Percentiles rank a stretch among this genome's conserved stretches.
Conservation (phyloP, 2,329 filamentous ascomycete genomes). For the Tolypocladium endophyticum region DNA sequence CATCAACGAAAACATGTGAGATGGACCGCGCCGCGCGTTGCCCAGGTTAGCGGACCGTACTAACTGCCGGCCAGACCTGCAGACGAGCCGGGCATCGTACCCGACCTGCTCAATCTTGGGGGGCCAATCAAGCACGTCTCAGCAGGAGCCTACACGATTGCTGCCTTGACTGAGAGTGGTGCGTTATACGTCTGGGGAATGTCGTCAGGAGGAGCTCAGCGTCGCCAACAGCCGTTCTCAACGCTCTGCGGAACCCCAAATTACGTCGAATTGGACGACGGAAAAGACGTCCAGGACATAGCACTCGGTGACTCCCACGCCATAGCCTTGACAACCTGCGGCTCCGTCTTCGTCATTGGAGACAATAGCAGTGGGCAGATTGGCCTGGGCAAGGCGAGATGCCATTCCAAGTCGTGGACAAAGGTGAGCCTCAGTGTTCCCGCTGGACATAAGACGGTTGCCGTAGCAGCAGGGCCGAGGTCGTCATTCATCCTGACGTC, state of each 20-base stretch:
- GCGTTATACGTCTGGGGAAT: slow-evolving; percentile 54
- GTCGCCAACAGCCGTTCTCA: slow-evolving; percentile 22
- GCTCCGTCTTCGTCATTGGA: slow-evolving; percentile 44
- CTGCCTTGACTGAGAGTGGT: slow-evolving; percentile 45
- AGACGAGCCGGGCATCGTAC: slow-evolving; percentile 30
- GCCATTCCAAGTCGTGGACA: slow-evolving; percentile 21
- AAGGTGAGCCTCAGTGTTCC: slow-evolving; percentile 19
- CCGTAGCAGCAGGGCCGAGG: slow-evolving; percentile 37
- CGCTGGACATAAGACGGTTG: slow-evolving; percentile 18
- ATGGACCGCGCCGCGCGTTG: background rate
- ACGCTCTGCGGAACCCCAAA: slow-evolving; percentile 22
- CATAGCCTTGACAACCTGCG: slow-evolving; percentile 39
- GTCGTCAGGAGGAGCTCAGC: slow-evolving; percentile 9
- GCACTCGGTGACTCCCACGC: slow-evolving; percentile 49
- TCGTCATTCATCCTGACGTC: slow-evolving; percentile 37
- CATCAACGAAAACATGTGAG: slow-evolving; percentile 24
- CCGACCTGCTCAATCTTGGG: slow-evolving; percentile 40
- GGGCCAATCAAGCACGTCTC: slow-evolving; percentile 41
- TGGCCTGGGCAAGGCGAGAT: slow-evolving; percentile 26
- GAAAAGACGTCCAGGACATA: slow-evolving; percentile 44
- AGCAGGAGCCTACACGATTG: slow-evolving; percentile 45
- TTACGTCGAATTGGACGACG: slow-evolving; percentile 35
- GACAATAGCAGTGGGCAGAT: slow-evolving; percentile 50
- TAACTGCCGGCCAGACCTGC: slow-evolving; percentile 27
- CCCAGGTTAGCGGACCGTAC: background rate